Base-by-base conservation (phyloP, 345 rosid genomes). In the Syzygium oleosum region DNA sequence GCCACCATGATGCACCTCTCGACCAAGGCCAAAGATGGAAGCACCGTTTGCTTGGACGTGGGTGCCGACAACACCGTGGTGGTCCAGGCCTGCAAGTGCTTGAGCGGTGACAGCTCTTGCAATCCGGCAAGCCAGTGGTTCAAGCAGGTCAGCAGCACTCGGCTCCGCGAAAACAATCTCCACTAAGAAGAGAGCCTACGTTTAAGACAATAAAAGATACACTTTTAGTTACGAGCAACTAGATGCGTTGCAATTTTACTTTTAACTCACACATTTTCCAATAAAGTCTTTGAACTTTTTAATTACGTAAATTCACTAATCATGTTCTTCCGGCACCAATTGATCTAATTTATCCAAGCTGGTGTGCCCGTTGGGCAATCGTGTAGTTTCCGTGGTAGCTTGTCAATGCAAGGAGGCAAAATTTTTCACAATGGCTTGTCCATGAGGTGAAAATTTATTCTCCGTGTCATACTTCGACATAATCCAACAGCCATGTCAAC, bases 1-100 rank as follows among this genome's bases (percentile, higher is more conserved):
- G 96, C 94, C 63, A 94, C 97, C 4, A 89, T 88, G 85, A 91
- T 96, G 97, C 99, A 95, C 85, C 92, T 98, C 4, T 90, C 95
- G 10, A 88, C 98, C 3, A 91, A 55, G 53, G 88, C 90, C 52
- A 51, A 85, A 51, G 87, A 94, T 46, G 92, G 95, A 21, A 85
- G 90, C 9, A n/a, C 87, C 5, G 88, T 93, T 38, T 96, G 98
- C 93, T 88, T 96, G 63, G 99, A 96, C 80, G 92, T 96, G n/a
- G 97, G 90, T 86, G 85, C 90, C 53, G 12, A 54, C 88, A 91
- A 52, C 29, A 34, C 21, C 5, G 73, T 78, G n/a, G 14, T 85
- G 19, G 68, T 49, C 13, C 6, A 25, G 27, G 84, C 87, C 25
- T 63, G 80, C 65, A 63, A 52, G 54, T 85, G 84, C 87, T 51